A percentile compares a stretch with the other conserved stretches of the same genome.
Evolutionary conservation across 225 moss, liverwort and hornwort species (phyloP).

Genomic region (Takakia lepidozioides): DNA sequence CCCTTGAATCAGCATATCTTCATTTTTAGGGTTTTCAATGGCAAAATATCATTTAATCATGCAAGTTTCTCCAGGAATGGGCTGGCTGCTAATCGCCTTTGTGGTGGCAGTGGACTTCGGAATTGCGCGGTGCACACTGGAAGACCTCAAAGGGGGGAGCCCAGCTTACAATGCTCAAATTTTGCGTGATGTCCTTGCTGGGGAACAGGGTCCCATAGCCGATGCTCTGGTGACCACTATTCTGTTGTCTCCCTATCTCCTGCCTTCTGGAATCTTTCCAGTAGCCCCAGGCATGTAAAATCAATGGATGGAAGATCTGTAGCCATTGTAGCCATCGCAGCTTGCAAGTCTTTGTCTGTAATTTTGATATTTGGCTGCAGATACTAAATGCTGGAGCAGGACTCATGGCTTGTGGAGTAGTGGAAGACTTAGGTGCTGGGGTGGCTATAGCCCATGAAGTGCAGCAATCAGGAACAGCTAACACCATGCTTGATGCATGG

Average conservation of each 20-base stretch:
- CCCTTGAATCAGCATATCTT: no score
- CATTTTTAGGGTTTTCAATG: no score
- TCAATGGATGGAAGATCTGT: no score
- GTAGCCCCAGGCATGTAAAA: no score
- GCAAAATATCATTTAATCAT: no score
- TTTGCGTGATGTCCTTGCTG: slow-evolving; percentile 79
- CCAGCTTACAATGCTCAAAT: slow-evolving; percentile 69
- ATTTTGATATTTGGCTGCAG: no score
- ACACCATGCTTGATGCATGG: slow-evolving; percentile 71
- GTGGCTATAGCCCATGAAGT: slow-evolving; percentile 68
- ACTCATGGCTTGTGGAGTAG: slow-evolving; percentile 84
- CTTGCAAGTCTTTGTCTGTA: no score
- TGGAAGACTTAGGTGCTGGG: slow-evolving; percentile 65
- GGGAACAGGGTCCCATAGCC: slow-evolving; percentile 71
- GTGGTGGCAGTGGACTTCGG: slow-evolving; percentile 74
- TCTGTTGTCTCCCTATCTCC: slow-evolving; percentile 1
- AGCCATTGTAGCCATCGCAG: no score
- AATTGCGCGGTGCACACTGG: slow-evolving; percentile 80
- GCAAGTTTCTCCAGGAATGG: no score
- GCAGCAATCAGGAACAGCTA: slow-evolving; percentile 83
- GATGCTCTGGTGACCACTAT: slow-evolving; percentile 62
- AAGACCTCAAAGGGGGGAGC: slow-evolving; percentile 85
- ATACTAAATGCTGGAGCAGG: slow-evolving; percentile 98
- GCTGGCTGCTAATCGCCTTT: no score
- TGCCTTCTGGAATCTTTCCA: background rate